These are phyloP conservation scores for Reutealis trisperma DNA, from an alignment of 345 rosid genomes.

Conservation along the genomic window DNA sequence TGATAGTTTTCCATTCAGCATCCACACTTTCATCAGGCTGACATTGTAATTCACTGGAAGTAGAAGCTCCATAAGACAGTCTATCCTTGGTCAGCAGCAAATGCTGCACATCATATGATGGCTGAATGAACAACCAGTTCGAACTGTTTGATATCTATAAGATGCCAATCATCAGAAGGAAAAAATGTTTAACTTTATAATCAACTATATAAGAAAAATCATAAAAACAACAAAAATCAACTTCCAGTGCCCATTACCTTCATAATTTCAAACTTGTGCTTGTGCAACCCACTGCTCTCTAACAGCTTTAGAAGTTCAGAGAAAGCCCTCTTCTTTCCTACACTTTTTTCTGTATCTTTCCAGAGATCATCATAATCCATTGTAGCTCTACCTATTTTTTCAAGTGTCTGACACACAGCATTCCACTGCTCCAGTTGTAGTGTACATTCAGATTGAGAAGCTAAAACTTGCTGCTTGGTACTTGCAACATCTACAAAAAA, in stretches of 20 bases:
- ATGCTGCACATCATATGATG: constrained; percentile 66
- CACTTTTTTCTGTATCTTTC: constrained; percentile 54
- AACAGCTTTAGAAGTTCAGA: constrained; percentile 72
- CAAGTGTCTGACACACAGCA: constrained; percentile 51
- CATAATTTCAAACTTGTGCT: constrained; percentile 66
- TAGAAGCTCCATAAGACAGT: constrained; percentile 30
- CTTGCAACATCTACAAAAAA: constrained; percentile 40
- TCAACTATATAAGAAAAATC: neutral
- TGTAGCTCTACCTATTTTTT: constrained; percentile 45
- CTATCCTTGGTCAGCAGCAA: constrained; percentile 48
- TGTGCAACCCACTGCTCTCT: constrained; percentile 70
- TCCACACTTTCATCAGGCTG: constrained; percentile 31
- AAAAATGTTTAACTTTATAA: neutral
- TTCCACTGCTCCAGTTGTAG: constrained; percentile 53
- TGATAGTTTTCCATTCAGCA: constrained; percentile 61
- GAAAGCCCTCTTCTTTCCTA: constrained; percentile 69
- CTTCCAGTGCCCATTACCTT: constrained; percentile 45
- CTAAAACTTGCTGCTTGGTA: constrained; percentile 17
- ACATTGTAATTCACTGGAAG: constrained; percentile 31
- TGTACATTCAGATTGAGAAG: constrained; percentile 32
- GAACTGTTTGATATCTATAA: constrained; percentile 56
- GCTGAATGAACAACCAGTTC: constrained; percentile 64
- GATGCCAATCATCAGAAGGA: constrained; percentile 16
- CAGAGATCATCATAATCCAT: constrained; percentile 62
- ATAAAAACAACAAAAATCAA: constrained; percentile 17